phyloP scores from a whole-genome alignment of 2,329 filamentous ascomycete genomes.

The Colletotrichum paranaense region DNA sequence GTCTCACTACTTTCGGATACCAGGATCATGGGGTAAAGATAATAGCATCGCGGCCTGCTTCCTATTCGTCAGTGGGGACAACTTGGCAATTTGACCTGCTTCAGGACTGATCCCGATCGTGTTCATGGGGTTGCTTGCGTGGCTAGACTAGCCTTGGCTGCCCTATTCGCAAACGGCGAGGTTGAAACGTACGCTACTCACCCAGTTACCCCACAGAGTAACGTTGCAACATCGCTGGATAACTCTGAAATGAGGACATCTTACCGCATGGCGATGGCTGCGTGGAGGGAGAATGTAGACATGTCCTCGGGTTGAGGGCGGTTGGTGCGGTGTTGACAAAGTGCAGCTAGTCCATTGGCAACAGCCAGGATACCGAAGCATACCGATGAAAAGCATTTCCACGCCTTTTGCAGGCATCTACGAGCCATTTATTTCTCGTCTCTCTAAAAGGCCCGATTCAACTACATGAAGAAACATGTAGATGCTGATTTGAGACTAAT shows the following conservation, averaged over 20 bases:
- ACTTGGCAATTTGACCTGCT: too few relatives aligned
- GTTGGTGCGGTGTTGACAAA: not conserved
- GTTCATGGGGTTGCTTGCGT: not conserved
- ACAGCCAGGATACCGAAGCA: not conserved
- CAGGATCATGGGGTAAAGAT: not conserved
- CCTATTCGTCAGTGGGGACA: not conserved
- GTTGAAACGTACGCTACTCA: not conserved
- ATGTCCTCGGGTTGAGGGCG: not conserved
- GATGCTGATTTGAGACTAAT: rapidly evolving
- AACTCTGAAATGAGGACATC: not conserved
- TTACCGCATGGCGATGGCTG: not conserved
- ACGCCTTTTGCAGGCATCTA: not conserved
- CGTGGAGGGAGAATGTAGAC: not conserved
- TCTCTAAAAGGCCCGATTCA: not conserved
- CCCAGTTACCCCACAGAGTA: not conserved
- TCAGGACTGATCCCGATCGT: not conserved
- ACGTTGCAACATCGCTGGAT: not conserved
- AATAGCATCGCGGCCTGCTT: not conserved
- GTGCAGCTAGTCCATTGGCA: not conserved
- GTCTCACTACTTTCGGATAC: not conserved
- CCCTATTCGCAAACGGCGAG: not conserved
- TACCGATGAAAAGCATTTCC: not conserved
- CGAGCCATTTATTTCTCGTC: not conserved
- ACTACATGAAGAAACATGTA: not conserved
- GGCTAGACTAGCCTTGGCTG: not conserved